Evolutionary conservation across 164 flowering plant species (phyloP).

Genomic region (Protea cynaroides): DNA sequence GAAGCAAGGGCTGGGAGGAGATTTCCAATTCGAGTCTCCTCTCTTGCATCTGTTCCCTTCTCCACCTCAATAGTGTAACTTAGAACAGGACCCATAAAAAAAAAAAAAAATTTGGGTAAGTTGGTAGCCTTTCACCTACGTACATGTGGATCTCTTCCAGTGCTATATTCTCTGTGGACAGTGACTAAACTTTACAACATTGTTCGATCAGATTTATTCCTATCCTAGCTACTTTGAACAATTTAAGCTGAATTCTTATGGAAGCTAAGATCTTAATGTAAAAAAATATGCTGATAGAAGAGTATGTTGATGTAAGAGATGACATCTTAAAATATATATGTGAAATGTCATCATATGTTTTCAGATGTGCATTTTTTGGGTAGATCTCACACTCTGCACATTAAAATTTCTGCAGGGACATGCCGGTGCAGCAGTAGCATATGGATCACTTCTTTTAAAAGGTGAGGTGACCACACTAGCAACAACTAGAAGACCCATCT

Average conservation of each 20-base stretch:
- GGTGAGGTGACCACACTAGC: constrained; percentile 34
- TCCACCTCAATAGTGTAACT: too few species aligned
- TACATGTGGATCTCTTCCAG: neutral
- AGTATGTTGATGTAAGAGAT: too few species aligned
- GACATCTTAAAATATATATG: neutral
- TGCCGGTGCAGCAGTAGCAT: constrained; percentile 94
- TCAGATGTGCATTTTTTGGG: neutral
- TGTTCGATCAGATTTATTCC: too few species aligned
- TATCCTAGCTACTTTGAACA: too few species aligned
- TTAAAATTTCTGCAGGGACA: constrained; percentile 60
- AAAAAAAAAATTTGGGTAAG: too few species aligned
- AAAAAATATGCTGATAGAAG: neutral
- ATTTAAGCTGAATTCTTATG: neutral
- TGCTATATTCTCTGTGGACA: neutral
- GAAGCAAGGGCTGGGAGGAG: too few species aligned
- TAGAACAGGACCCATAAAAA: too few species aligned
- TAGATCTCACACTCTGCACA: neutral
- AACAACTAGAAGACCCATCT: neutral
- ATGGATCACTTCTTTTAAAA: constrained; percentile 85
- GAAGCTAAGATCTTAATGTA: neutral
- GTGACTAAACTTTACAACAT: neutral
- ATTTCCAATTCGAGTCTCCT: too few species aligned
- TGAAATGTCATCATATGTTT: neutral
- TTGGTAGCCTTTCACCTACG: neutral
- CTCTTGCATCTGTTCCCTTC: too few species aligned